Base-by-base conservation (phyloP, 805 yeast species). In the Barnettozyma populi region DNA sequence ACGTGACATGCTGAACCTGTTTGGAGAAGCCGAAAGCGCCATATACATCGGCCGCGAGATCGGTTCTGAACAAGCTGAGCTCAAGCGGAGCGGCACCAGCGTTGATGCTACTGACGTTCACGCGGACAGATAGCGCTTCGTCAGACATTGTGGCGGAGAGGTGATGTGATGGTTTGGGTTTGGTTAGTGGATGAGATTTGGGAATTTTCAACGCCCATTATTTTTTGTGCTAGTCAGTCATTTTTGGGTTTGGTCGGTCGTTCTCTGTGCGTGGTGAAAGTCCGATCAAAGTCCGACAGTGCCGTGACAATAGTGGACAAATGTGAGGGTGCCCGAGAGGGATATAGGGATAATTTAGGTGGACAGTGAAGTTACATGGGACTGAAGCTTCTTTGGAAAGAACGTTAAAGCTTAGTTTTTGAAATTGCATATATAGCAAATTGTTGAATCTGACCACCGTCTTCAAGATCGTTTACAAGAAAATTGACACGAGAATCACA, bases 1-100 rank as follows among this genome's bases (percentile, higher is more conserved):
- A 75, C 27, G 95, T 83, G 56, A 76, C 72, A 43, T 79, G 82
- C 55, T 73, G 73, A 38, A 84, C 76, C 23, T 71, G 70, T 9
- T 84, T 78, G 27, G 79, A 65, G n/a, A 79, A 65, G n/a, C 74
- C 66, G 43, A 87, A 65, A 14, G 84, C 73, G 58, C 79, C 80
- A 51, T 70, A 73, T 43, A 87, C 70, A 46, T 82, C 86, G 39
- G 73, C 66, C 43, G 85, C 59, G 18, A 81, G 63, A 52, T 81
- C 89, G 42, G 47, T 44, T 49, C 63, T 61, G 10, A 45, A 44
- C 21, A 58, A 38, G 27, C 52, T 48, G 11, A 57, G 25, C 47
- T 52, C 56, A 14, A 55, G 34, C 4, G 57, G 55, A 45, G 51
- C 48, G 11, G 36, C 38, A 32, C 50, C 54, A n/a, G 41, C 37